These are phyloP conservation scores for Apiotrichum mycotoxinovorans DNA, from an alignment of 1,284 basidiomycete genomes.

Conservation along the genomic window DNA sequence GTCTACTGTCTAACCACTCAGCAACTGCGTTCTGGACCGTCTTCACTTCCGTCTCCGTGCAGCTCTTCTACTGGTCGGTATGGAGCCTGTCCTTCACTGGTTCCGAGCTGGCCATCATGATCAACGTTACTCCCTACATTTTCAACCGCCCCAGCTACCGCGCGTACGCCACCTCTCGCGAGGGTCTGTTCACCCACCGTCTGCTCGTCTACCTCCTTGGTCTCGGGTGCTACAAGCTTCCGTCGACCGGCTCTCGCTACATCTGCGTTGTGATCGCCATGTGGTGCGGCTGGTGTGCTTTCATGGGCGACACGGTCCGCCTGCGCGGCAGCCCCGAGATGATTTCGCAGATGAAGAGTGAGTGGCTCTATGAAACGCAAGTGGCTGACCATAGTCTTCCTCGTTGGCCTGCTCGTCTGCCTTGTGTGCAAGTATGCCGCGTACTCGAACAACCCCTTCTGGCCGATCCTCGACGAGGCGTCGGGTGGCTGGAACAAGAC, in stretches of 20 bases:
- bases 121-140: slow-evolving; percentile 64
- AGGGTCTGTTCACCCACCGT: slow-evolving; percentile 56
- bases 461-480: slow-evolving; percentile 68
- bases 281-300: slow-evolving; percentile 55
- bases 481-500: slow-evolving; percentile 71
- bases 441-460: slow-evolving; percentile 79
- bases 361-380: slow-evolving; percentile 31
- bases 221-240: slow-evolving; percentile 60
- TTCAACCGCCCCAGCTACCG: slow-evolving; percentile 56
- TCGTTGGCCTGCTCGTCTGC: slow-evolving; percentile 64
- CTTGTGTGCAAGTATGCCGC: slow-evolving; percentile 74
- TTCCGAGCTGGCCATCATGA: slow-evolving; percentile 66
- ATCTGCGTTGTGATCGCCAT: slow-evolving; percentile 60
- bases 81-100: slow-evolving; percentile 73
- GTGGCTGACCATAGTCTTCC: slow-evolving; percentile 54
- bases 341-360: slow-evolving; percentile 56
- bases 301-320: slow-evolving; percentile 60
- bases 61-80: slow-evolving; percentile 87
- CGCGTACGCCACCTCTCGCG: slow-evolving; percentile 53
- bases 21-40: slow-evolving; percentile 85
- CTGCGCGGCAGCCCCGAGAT: slow-evolving; percentile 52
- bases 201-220: slow-evolving; percentile 58
- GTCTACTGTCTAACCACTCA: slow-evolving; percentile 39
- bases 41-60: slow-evolving; percentile 74
- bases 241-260: slow-evolving; percentile 59